Evolutionary conservation across 257 asterid species (phyloP).

Genomic region (Henckelia pumila): DNA sequence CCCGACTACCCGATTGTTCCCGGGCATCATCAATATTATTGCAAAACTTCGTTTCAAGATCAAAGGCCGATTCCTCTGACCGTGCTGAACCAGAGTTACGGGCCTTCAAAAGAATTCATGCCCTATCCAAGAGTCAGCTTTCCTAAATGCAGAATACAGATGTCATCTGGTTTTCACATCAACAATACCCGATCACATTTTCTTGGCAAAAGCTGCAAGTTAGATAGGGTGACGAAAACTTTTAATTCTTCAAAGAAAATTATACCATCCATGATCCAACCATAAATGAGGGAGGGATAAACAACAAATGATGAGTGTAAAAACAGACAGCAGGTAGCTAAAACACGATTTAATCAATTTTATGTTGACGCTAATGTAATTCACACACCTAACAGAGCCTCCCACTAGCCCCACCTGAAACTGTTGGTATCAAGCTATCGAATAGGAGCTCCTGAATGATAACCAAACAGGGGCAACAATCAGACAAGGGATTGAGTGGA

Average conservation of each 20-base stretch:
- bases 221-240: background rate
- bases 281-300: background rate
- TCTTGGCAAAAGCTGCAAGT: slow-evolving; percentile 11
- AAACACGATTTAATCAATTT: slow-evolving; percentile 3
- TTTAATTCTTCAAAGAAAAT: background rate
- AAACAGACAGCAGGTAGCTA: background rate
- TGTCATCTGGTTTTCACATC: no score
- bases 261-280: background rate
- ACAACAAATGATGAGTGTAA: no score
- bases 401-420: slow-evolving; percentile 19
- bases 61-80: slow-evolving; percentile 78
- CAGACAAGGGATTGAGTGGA: slow-evolving; percentile 5
- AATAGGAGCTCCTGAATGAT: slow-evolving; percentile 26
- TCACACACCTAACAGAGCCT: background rate
- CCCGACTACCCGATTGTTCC: no score
- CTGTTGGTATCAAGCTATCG: slow-evolving; percentile 22
- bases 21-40: no score
- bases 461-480: slow-evolving; percentile 11
- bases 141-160: slow-evolving; percentile 32
- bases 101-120: slow-evolving; percentile 51
- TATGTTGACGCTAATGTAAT: background rate
- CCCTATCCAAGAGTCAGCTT: slow-evolving; percentile 44
- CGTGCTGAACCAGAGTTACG: slow-evolving; percentile 65
- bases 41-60: slow-evolving; percentile 62
- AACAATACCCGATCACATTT: no score